phyloP scores from a whole-genome alignment of 345 rosid species.

The Fremontodendron californicum region DNA sequence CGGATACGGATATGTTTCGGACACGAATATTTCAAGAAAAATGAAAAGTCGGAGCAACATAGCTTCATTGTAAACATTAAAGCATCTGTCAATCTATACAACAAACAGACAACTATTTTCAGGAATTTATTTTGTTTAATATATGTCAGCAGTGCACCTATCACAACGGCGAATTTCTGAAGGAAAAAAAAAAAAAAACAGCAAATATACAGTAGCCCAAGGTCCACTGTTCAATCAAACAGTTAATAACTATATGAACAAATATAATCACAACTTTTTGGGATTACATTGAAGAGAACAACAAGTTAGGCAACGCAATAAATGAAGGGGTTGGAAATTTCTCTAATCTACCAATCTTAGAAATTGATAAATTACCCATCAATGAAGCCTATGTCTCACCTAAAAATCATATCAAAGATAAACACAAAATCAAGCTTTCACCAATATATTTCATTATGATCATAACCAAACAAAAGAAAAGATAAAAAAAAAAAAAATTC shows the following conservation, averaged over 20 bases:
- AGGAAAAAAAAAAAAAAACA: neutral
- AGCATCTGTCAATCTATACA: neutral
- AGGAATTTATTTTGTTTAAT: neutral
- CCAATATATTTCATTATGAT: neutral
- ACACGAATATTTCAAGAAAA: no score
- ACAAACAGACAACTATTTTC: neutral
- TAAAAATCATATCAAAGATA: neutral
- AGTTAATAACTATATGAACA: neutral
- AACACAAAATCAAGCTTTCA: neutral
- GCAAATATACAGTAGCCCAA: neutral
- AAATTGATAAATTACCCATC: neutral
- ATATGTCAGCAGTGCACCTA: neutral
- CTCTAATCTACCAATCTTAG: neutral
- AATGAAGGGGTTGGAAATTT: neutral
- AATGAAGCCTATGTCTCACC: neutral
- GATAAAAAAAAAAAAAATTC: neutral
- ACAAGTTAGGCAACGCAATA: neutral
- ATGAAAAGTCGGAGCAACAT: no score
- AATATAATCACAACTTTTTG: neutral
- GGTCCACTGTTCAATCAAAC: constrained; percentile 11
- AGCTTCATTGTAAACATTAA: neutral
- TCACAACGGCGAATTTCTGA: neutral
- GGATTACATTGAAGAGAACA: neutral
- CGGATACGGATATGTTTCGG: no score
- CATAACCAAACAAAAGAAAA: neutral